Percentiles rank a stretch among this genome's conserved stretches.
Conservation (phyloP, 2,329 filamentous ascomycete species). For the Apiospora arundinis region DNA sequence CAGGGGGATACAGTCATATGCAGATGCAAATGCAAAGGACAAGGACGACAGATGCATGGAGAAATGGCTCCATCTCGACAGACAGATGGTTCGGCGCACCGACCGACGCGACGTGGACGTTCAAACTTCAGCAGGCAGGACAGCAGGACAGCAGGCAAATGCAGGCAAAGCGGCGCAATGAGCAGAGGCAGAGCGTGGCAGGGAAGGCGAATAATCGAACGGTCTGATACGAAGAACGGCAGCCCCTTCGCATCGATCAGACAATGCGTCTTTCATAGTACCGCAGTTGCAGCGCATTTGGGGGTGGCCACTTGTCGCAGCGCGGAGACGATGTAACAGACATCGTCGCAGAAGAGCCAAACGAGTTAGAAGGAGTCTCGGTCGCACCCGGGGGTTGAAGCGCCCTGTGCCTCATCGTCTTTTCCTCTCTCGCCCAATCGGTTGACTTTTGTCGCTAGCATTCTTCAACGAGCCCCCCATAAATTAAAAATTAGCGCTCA, state of each 20-base stretch:
- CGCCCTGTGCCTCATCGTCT: constrained; percentile 19
- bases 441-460: neutral
- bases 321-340: constrained; percentile 8
- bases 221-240: neutral
- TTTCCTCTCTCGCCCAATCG: constrained; percentile 1
- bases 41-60: neutral
- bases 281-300: neutral
- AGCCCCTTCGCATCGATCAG: constrained; percentile 14
- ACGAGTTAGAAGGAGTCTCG: constrained; percentile 19
- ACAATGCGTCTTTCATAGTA: neutral
- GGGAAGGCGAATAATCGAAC: neutral
- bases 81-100: neutral
- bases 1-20: neutral
- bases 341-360: constrained; percentile 16
- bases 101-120: neutral
- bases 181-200: too few species aligned
- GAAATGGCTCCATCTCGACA: constrained; percentile 5
- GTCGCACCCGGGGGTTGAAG: constrained; percentile 14
- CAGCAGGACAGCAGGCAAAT: neutral
- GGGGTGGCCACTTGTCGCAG: constrained; percentile 19
- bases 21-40: neutral
- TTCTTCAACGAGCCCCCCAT: neutral
- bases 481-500: too few species aligned
- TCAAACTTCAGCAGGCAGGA: too few species aligned
- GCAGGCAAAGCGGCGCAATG: neutral